These are phyloP conservation scores for Wallacemonas sp. DNA, from an alignment of 208 protist species.

Conservation along the genomic window DNA sequence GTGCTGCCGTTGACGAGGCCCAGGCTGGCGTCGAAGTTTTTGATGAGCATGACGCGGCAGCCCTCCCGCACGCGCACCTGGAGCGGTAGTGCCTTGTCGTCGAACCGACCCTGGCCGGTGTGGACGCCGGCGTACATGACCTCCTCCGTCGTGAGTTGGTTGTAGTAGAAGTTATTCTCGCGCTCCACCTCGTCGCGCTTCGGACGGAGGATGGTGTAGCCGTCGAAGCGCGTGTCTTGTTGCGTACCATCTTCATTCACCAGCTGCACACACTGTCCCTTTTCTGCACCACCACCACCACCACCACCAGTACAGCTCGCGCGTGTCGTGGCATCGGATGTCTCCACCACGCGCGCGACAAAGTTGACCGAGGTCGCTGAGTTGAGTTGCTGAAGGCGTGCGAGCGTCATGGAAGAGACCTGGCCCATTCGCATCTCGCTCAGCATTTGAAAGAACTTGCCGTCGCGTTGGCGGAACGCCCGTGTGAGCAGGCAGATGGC, in stretches of 20 bases:
- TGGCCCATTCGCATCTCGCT: conserved; percentile 72
- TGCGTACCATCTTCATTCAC: conserved; percentile 25
- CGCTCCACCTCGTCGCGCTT: conserved; percentile 53
- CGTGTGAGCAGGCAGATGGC: conserved; percentile 59
- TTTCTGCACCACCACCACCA: neutral
- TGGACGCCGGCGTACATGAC: conserved; percentile 52
- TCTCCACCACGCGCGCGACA: neutral
- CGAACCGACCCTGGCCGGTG: conserved; percentile 44
- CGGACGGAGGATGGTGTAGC: conserved; percentile 75
- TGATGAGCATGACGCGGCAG: conserved; percentile 88
- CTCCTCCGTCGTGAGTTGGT: conserved; percentile 46
- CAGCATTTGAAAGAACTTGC: conserved; percentile 62
- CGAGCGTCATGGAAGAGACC: conserved; percentile 42
- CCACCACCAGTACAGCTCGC: too few relatives aligned
- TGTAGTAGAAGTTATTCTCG: conserved; percentile 65
- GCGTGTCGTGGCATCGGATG: too few relatives aligned
- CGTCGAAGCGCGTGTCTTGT: conserved; percentile 36
- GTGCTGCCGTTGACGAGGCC: conserved; percentile 86
- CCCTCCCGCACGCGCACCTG: conserved; percentile 63
- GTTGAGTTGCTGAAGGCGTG: conserved; percentile 10
- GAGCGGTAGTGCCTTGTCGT: conserved; percentile 29
- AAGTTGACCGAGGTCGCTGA: conserved; percentile 9
- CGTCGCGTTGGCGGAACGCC: conserved; percentile 70
- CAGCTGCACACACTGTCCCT: conserved; percentile 18
- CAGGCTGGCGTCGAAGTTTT: conserved; percentile 63